phyloP scores from a whole-genome alignment of 345 rosid genomes.

The Sisymbrium altissimum region DNA sequence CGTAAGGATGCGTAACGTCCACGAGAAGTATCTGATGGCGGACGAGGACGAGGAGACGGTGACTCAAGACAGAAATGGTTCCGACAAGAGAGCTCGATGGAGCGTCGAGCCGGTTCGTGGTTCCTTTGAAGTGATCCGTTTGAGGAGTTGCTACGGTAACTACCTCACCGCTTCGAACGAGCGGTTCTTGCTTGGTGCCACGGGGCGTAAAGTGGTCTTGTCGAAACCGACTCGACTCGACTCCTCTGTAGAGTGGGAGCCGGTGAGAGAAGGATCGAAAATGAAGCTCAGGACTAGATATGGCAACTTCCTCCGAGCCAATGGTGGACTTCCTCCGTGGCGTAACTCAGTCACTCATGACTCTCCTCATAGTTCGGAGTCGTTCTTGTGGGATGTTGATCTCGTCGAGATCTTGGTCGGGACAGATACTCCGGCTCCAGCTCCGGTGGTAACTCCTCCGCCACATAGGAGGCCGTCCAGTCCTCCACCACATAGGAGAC shows the following conservation, averaged over 20 bases:
- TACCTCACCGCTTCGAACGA: slow-evolving; percentile 79
- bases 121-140: slow-evolving; percentile 48
- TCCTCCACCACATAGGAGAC: background rate
- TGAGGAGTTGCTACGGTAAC: slow-evolving; percentile 56
- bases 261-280: slow-evolving; percentile 46
- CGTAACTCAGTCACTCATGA: slow-evolving; percentile 78
- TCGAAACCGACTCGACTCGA: slow-evolving; percentile 49
- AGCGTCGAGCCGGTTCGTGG: slow-evolving; percentile 60
- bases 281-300: slow-evolving; percentile 57
- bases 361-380: slow-evolving; percentile 50
- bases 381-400: slow-evolving; percentile 74
- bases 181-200: slow-evolving; percentile 74
- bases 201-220: slow-evolving; percentile 66
- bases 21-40: slow-evolving; percentile 65
- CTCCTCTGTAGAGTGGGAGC: slow-evolving; percentile 72
- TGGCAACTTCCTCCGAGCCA: slow-evolving; percentile 69
- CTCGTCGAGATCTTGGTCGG: slow-evolving; percentile 45
- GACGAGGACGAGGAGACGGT: slow-evolving; percentile 76
- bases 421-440: background rate
- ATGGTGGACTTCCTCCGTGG: slow-evolving; percentile 83
- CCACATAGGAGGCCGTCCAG: slow-evolving; percentile 45
- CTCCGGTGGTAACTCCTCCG: slow-evolving; percentile 20
- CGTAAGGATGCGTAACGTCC: slow-evolving; percentile 70
- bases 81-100: slow-evolving; percentile 62
- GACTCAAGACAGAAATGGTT: slow-evolving; percentile 64